phyloP scores from a whole-genome alignment of 495 filamentous ascomycete species.

The Penicillium riverlandense region DNA sequence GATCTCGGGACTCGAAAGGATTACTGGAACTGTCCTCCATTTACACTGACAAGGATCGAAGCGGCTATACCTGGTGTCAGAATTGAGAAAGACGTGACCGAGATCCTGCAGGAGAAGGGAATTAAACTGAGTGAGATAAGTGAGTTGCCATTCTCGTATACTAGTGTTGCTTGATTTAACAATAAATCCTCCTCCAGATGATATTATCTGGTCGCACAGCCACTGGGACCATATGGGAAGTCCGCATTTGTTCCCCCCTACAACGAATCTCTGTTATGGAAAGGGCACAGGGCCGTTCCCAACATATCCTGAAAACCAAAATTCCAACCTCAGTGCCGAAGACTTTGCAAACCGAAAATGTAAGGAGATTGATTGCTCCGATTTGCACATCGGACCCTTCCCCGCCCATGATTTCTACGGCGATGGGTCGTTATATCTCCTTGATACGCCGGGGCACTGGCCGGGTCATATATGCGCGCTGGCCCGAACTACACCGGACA shows the following conservation, averaged over 20 bases:
- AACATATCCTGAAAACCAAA: conserved; percentile 42
- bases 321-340: conserved; percentile 31
- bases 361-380: conserved; percentile 39
- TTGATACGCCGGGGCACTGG: conserved; percentile 34
- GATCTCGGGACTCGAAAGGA: conserved; percentile 54
- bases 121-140: conserved; percentile 34
- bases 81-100: conserved; percentile 41
- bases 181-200: conserved; percentile 18
- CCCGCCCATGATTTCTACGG: conserved; percentile 45
- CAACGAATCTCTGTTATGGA: too few relatives aligned
- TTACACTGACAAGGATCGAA: conserved; percentile 16
- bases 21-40: conserved; percentile 34
- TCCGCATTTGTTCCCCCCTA: conserved; percentile 12
- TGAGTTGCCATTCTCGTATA: too few relatives aligned
- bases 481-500: conserved; percentile 25
- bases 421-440: conserved; percentile 40
- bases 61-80: conserved; percentile 14
- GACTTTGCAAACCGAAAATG: conserved; percentile 28
- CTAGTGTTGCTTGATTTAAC: too few relatives aligned
- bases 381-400: conserved; percentile 22
- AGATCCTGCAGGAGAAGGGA: conserved; percentile 42
- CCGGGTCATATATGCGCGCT: conserved; percentile 33
- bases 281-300: conserved; percentile 18
- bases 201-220: conserved; percentile 41
- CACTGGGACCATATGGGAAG: conserved; percentile 60